These are phyloP conservation scores for Venturia effusa DNA, from an alignment of 2,329 filamentous ascomycete genomes.

Conservation along the genomic window DNA sequence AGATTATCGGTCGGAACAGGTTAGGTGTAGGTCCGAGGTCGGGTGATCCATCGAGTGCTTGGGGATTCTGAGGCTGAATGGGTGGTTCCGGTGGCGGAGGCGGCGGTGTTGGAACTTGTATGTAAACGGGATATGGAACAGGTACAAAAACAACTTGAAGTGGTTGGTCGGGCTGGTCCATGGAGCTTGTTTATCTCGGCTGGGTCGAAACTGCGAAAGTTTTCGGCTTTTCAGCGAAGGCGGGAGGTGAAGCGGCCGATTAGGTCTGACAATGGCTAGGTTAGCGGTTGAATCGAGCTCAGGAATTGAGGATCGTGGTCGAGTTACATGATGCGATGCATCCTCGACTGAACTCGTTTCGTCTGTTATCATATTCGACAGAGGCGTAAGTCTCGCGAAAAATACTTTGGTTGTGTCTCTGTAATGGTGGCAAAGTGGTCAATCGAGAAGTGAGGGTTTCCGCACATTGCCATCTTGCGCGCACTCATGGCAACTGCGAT, in stretches of 20 bases:
- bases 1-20: no score
- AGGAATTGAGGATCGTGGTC: background rate
- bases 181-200: background rate
- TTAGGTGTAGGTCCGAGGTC: no score
- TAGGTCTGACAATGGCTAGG: background rate
- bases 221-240: background rate
- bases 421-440: background rate
- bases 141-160: background rate
- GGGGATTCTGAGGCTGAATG: background rate
- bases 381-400: background rate
- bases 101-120: background rate
- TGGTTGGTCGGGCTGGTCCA: background rate
- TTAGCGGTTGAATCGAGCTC: background rate
- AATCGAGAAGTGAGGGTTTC: background rate
- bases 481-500: background rate
- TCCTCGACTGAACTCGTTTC: background rate
- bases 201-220: background rate
- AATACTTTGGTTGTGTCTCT: background rate
- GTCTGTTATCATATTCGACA: background rate
- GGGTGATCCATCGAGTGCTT: background rate
- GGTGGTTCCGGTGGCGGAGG: background rate
- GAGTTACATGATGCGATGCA: background rate
- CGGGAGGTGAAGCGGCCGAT: background rate
- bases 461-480: background rate
- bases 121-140: background rate